Base-by-base conservation (phyloP, 228 moss, liverwort and hornwort species). In the Sphagnum fallax region DNA sequence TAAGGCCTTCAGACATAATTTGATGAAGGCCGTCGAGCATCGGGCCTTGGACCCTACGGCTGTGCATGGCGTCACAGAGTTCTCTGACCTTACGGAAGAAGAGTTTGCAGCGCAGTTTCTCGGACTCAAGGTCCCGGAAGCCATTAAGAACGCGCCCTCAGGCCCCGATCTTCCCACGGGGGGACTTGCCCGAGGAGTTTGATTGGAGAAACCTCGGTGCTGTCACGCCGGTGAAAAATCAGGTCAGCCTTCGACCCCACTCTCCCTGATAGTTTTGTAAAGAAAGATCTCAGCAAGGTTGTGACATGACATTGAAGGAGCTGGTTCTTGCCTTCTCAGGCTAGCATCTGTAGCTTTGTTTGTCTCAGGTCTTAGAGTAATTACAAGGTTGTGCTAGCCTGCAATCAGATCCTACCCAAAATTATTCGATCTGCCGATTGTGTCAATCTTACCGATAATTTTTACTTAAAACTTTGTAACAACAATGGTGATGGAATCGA, bases 161-260 rank as follows among this genome's bases (percentile, higher is more conserved):
- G 94, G 88, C 47, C 85, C 87, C 0, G 76, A 51, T 61, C 86
- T 98, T 14, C 98, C 98, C 14, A 90, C 89, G 1, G 94, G 82
- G 82, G 8, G 51, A 94, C 69, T 62, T 98, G 73, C 98, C 98
- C 5, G 71, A 79, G 0, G 83, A 80, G 12, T 98, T 94, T 64
- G 98, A 98, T 52, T 98, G 98, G 98, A 82, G 98, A 52, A 92
- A 94, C 0, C 66, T 74, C 48, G 98, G 98, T 11, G 98, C 98
- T 6, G 98, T 98, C 10, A 72, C 86, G 0, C 65, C 10, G 0
- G 98, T 98, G 47, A 98, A 98, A 74, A 84, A 98, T 51, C 97
- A 97, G 88, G 97, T 91, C 15, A 52, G 53, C 32, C 32, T 32
- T 32, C 2, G 32, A 32, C 32, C 32, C 2, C 32, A 3, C 32